Evolutionary conservation across 1,284 basidiomycete genomes (phyloP).

Genomic region (Exobasidium rhododendri): DNA sequence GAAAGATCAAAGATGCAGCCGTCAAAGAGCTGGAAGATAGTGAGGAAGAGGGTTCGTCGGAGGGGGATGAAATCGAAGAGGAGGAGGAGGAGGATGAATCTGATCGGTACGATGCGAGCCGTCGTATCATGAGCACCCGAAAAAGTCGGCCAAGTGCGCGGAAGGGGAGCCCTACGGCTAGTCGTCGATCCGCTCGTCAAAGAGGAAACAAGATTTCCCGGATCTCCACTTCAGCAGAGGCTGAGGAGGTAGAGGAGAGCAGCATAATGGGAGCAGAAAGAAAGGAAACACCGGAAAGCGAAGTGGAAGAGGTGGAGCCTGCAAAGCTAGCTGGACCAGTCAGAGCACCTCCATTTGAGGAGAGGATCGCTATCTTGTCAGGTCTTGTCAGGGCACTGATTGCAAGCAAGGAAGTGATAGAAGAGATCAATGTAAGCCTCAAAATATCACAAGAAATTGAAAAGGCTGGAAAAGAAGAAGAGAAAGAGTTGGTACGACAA

Average conservation of each 20-base stretch:
- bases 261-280: not conserved
- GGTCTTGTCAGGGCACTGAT: conserved; percentile 7
- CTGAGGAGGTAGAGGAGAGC: not conserved
- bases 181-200: conserved; percentile 8
- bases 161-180: not conserved
- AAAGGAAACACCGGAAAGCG: not conserved
- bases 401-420: conserved; percentile 11
- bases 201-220: not conserved
- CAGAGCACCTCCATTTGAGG: conserved; percentile 9
- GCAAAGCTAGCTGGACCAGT: not conserved
- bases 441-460: not conserved
- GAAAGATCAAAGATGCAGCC: conserved; percentile 21
- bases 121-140: too few species aligned
- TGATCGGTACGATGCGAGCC: too few species aligned
- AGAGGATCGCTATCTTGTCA: conserved; percentile 18
- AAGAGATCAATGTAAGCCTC: conserved; percentile 4
- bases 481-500: conserved; percentile 14
- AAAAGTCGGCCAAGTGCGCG: conserved; percentile 8
- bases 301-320: not conserved
- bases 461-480: conserved; percentile 8
- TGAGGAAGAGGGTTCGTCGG: not conserved
- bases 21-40: not conserved
- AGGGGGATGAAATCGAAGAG: conserved; percentile 7
- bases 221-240: not conserved
- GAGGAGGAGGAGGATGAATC: conserved; percentile 20